Base-by-base conservation (phyloP, 1,284 basidiomycete species). In the Tilletiopsis washingtonensis region DNA sequence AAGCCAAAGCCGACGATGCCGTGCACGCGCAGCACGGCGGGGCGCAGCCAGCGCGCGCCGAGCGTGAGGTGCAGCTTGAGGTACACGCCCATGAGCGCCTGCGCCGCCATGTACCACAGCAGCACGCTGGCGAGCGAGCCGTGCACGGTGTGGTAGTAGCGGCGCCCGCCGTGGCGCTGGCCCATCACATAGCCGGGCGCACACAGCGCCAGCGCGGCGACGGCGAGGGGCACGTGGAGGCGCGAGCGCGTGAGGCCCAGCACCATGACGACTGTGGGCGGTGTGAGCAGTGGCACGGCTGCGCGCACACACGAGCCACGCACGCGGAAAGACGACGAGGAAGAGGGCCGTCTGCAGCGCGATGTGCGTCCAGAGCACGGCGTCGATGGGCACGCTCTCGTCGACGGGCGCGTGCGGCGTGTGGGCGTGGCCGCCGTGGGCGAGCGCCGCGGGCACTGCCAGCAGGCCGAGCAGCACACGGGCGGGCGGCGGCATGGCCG, bases 1-100 rank as follows among this genome's bases (percentile, higher is more conserved):
- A 88, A 97, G 17, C 77, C 62, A 70, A 87, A 91, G 17, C 93
- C 93, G 3, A 96, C 74, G 15, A 88, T 62, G 1, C 88, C 85
- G 65, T 97, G 93, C 1, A 79, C 73, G 9, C 77, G 75, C 12
- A 90, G 85, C 5, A 84, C 81, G 63, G 80, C 85, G 0, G 86
- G 85, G 21, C 91, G 80, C 9, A 91, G 67, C 66, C 67, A 68
- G 56, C 91, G 80, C 32, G 12, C 32, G 17, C 32, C 32, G 32
- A 34, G 17, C 5, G 7, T 23, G 19, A 96, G 83, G 74, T 97
- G 93, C 3, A 93, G 77, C 75, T 93, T 96, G 57, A 97, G 83
- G 74, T 94, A 97, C 52, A 91, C 79, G 5, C 91, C 91, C 45
- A 88, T 77, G 15, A 71, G 67, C 6, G 85, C 77, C 75, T 96